phyloP scores from a whole-genome alignment of 2,329 filamentous ascomycete species.

The Diplocarpon mali region DNA sequence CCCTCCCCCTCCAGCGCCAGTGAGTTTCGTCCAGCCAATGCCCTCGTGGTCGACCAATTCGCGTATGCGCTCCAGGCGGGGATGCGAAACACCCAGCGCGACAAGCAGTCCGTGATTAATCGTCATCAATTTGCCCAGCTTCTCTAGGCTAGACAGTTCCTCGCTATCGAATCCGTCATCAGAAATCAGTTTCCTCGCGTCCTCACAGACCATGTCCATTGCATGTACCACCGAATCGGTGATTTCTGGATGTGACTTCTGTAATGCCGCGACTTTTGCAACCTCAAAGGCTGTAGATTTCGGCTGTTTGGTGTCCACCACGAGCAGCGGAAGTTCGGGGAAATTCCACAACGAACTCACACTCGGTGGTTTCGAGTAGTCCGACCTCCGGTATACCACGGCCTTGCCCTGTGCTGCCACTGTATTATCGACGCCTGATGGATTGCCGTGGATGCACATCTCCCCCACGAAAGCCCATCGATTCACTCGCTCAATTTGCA shows the following conservation, averaged over 20 bases:
- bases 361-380: slow-evolving; percentile 65
- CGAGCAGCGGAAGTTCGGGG: slow-evolving; percentile 78
- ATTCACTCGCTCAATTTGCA: slow-evolving; percentile 92
- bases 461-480: slow-evolving; percentile 95
- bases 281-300: slow-evolving; percentile 83
- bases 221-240: slow-evolving; percentile 73
- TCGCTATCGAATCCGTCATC: slow-evolving; percentile 57
- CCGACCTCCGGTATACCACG: slow-evolving; percentile 74
- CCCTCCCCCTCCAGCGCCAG: slow-evolving; percentile 87
- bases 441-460: slow-evolving; percentile 95
- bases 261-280: slow-evolving; percentile 68
- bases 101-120: slow-evolving; percentile 90
- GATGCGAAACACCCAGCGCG: slow-evolving; percentile 90
- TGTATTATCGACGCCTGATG: slow-evolving; percentile 94
- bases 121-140: slow-evolving; percentile 77
- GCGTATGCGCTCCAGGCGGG: slow-evolving; percentile 79
- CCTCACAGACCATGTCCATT: slow-evolving; percentile 62
- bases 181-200: slow-evolving; percentile 42
- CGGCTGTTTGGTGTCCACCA: slow-evolving; percentile 80
- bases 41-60: slow-evolving; percentile 82
- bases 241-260: slow-evolving; percentile 60
- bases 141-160: slow-evolving; percentile 52
- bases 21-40: slow-evolving; percentile 95
- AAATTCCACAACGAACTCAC: slow-evolving; percentile 77
- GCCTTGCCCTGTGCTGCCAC: slow-evolving; percentile 90